phyloP scores from a whole-genome alignment of 2,329 filamentous ascomycete genomes.

The Cucurbitaria berberidis region DNA sequence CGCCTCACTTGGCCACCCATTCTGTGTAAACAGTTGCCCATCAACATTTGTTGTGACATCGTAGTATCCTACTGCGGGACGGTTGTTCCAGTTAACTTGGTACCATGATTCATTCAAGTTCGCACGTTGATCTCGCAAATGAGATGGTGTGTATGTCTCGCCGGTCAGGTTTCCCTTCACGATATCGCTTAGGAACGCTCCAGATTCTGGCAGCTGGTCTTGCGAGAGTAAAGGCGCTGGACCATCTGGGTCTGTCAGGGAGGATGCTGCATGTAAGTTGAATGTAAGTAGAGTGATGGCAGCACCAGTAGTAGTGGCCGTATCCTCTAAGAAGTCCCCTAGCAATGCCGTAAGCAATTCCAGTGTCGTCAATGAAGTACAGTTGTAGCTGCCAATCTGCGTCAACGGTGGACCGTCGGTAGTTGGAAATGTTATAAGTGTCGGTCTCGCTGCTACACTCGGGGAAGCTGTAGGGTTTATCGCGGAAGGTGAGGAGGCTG shows the following conservation, averaged over 20 bases:
- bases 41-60: slow-evolving; percentile 45
- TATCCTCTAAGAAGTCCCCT: slow-evolving; percentile 59
- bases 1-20: slow-evolving; percentile 69
- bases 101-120: slow-evolving; percentile 68
- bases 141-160: slow-evolving; percentile 61
- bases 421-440: slow-evolving; percentile 23
- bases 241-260: slow-evolving; percentile 45
- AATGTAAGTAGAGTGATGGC: slow-evolving; percentile 61
- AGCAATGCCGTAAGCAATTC: slow-evolving; percentile 58
- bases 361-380: slow-evolving; percentile 60
- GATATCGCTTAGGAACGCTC: slow-evolving; percentile 55
- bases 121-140: slow-evolving; percentile 58
- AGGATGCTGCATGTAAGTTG: slow-evolving; percentile 64
- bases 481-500: slow-evolving; percentile 2
- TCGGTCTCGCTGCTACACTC: slow-evolving; percentile 15
- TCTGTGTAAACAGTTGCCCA: slow-evolving; percentile 54
- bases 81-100: slow-evolving; percentile 44
- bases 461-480: slow-evolving; percentile 11
- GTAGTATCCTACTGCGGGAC: slow-evolving; percentile 62
- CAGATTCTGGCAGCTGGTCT: slow-evolving; percentile 52
- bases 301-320: slow-evolving; percentile 62
- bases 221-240: slow-evolving; percentile 52
- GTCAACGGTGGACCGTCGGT: slow-evolving; percentile 44
- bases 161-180: slow-evolving; percentile 56
- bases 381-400: slow-evolving; percentile 60